Percentiles rank a stretch among this genome's conserved stretches.
These are phyloP conservation scores for Irpex sp. DNA, from an alignment of 1,284 basidiomycete species.

Conservation along the genomic window DNA sequence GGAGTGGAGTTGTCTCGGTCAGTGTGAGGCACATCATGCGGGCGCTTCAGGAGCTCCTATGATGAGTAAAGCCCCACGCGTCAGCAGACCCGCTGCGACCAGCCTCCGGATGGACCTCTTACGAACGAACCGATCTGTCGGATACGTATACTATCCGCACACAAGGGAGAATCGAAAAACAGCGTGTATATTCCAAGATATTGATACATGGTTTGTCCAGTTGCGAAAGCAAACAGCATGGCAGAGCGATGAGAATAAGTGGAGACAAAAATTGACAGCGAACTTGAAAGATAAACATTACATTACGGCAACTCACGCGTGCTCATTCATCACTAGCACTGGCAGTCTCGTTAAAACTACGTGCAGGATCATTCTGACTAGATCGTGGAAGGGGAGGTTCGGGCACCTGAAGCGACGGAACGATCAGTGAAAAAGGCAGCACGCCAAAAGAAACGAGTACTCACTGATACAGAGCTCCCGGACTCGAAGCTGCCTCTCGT, in stretches of 20 bases:
- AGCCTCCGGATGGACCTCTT: background rate
- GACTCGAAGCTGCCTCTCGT: slow-evolving; percentile 20
- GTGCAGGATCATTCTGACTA: background rate
- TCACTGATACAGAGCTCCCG: slow-evolving; percentile 15
- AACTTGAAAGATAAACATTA: background rate
- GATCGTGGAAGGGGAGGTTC: background rate
- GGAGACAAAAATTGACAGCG: background rate
- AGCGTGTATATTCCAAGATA: background rate
- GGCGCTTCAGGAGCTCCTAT: background rate
- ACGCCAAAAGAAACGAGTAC: slow-evolving; percentile 2
- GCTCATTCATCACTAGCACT: background rate
- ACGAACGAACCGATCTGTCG: background rate
- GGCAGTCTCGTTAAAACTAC: background rate
- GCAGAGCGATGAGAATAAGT: background rate
- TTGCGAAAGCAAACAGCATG: background rate
- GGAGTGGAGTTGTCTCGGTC: background rate
- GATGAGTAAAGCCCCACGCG: background rate
- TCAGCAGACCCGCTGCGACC: background rate
- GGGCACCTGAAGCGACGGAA: background rate
- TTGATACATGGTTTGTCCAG: background rate
- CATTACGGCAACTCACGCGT: background rate
- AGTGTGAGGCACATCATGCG: background rate
- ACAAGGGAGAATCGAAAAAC: background rate
- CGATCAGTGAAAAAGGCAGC: background rate
- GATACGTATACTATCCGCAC: background rate